Evolutionary conservation across 169 alveolate species (phyloP).

Genomic region (Eimeria acervulina): DNA sequence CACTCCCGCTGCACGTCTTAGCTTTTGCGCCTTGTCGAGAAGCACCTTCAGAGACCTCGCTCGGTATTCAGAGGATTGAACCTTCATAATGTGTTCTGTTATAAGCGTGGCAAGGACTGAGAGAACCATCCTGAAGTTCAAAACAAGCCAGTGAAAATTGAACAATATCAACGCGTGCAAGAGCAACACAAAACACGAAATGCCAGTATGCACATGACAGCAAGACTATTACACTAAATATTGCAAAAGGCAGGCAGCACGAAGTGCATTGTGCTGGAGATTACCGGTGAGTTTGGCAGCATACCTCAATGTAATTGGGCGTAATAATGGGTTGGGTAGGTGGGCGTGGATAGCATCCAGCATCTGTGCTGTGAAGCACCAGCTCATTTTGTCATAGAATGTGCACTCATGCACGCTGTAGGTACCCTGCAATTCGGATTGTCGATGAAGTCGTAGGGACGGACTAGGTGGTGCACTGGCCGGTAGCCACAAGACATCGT

Average conservation of each 20-base stretch:
- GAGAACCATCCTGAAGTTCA: constrained; percentile 25
- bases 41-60: constrained; percentile 35
- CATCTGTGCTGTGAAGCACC: constrained; percentile 60
- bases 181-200: not conserved
- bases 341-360: constrained; percentile 51
- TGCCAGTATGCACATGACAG: not conserved
- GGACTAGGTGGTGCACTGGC: constrained; percentile 38
- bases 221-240: not conserved
- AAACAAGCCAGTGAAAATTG: not conserved
- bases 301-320: constrained; percentile 49
- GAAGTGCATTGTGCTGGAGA: not conserved
- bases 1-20: constrained; percentile 60
- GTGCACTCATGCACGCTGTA: not conserved
- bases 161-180: not conserved
- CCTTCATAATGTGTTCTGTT: constrained; percentile 43
- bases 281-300: not conserved
- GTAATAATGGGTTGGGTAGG: constrained; percentile 30
- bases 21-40: not conserved
- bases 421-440: not conserved
- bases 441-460: not conserved
- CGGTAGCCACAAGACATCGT: not conserved
- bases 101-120: constrained; percentile 24
- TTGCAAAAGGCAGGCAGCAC: not conserved
- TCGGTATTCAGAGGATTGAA: constrained; percentile 35
- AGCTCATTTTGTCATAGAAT: constrained; percentile 33